Percentiles rank a stretch among this genome's conserved stretches.
Evolutionary conservation across 306 rosid species (phyloP).

Genomic region (Vigna mungo): DNA sequence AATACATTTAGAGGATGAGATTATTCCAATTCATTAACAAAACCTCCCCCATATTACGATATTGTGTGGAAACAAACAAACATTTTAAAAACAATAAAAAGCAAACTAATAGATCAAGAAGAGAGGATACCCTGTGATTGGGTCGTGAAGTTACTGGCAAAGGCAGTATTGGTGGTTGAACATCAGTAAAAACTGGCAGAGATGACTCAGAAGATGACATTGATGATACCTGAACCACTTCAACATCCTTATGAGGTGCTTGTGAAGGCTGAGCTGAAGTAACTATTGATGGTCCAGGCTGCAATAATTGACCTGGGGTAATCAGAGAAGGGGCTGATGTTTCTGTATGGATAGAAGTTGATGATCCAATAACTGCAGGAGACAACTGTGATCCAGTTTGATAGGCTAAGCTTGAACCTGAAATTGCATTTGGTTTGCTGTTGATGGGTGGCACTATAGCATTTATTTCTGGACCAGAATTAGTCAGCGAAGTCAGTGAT

Average conservation of each 20-base stretch:
- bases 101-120: not conserved
- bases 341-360: slow-evolving; percentile 56
- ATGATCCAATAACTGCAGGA: slow-evolving; percentile 60
- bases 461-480: slow-evolving; percentile 55
- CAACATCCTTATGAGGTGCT: slow-evolving; percentile 80
- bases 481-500: slow-evolving; percentile 56
- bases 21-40: slow-evolving; percentile 24
- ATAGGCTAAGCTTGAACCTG: slow-evolving; percentile 60
- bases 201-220: slow-evolving; percentile 58
- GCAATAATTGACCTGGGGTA: slow-evolving; percentile 86
- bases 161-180: slow-evolving; percentile 86
- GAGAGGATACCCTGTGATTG: slow-evolving; percentile 58
- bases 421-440: slow-evolving; percentile 60
- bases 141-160: slow-evolving; percentile 63
- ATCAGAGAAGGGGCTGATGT: slow-evolving; percentile 68
- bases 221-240: slow-evolving; percentile 74
- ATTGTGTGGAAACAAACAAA: not conserved
- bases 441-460: slow-evolving; percentile 49
- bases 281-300: slow-evolving; percentile 59
- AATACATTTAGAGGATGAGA: not conserved
- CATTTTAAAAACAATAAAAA: not conserved
- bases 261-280: slow-evolving; percentile 66
- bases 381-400: slow-evolving; percentile 63
- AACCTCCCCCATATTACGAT: slow-evolving; percentile 10
- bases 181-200: slow-evolving; percentile 58